These are phyloP conservation scores for Solanum chilense DNA, from an alignment of 257 asterid genomes.

Conservation along the genomic window DNA sequence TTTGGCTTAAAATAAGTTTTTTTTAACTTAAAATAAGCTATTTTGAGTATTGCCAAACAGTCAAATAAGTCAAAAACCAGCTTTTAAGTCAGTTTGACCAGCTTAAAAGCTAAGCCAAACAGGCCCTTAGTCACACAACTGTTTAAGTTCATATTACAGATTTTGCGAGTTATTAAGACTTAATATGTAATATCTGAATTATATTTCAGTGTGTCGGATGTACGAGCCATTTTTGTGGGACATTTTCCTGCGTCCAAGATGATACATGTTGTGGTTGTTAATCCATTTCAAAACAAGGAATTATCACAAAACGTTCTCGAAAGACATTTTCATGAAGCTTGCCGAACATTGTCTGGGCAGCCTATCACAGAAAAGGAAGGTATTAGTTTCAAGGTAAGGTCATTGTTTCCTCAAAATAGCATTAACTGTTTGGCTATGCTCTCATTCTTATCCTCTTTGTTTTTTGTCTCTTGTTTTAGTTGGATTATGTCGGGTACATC, in stretches of 20 bases:
- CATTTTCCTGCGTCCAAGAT: constrained; percentile 72
- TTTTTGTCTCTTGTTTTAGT: constrained; percentile 21
- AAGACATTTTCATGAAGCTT: constrained; percentile 83
- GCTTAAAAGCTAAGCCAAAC: too few species aligned
- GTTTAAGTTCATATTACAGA: neutral
- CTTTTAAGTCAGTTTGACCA: too few species aligned
- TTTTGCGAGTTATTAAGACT: neutral
- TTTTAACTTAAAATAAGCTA: too few species aligned
- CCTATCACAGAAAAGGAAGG: constrained; percentile 38
- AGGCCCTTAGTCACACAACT: neutral
- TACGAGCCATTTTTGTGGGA: constrained; percentile 77
- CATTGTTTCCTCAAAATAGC: neutral
- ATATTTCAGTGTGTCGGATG: constrained; percentile 66
- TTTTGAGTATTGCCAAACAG: too few species aligned
- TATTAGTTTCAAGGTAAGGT: constrained; percentile 57
- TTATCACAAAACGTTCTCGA: constrained; percentile 78
- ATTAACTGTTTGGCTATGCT: constrained; percentile 5
- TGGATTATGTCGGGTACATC: constrained; percentile 62
- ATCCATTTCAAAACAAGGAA: constrained; percentile 88
- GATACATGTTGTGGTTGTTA: constrained; percentile 71
- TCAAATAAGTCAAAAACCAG: too few species aligned
- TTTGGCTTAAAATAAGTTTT: too few species aligned
- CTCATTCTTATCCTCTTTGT: neutral
- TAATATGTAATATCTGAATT: constrained; percentile 2
- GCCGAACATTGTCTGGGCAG: constrained; percentile 46